Conservation (phyloP, 2,329 filamentous ascomycete genomes). For the Apiospora hydei region DNA sequence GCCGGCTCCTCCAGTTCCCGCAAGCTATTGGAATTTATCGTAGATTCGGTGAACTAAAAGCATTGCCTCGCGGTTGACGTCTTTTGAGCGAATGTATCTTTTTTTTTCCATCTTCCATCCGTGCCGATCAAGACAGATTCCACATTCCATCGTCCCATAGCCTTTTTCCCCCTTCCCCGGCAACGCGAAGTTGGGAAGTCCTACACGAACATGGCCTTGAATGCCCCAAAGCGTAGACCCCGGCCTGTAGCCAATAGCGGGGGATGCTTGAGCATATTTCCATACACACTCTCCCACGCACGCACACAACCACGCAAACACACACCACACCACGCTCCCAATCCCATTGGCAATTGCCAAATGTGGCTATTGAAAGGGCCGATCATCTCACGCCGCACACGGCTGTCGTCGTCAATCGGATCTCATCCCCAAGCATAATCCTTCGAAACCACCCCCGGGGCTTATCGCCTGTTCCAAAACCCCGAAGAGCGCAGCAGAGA, state of each 20-base stretch:
- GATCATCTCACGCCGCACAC: neutral
- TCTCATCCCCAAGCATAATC: neutral
- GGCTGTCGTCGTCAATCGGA: slow-evolving; percentile 12
- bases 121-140: neutral
- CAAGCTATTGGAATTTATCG: neutral
- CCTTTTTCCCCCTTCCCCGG: neutral
- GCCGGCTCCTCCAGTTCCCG: neutral
- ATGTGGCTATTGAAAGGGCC: slow-evolving; percentile 1
- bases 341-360: neutral
- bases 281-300: neutral
- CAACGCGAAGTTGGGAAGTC: neutral
- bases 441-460: neutral
- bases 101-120: neutral
- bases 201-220: neutral
- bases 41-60: neutral
- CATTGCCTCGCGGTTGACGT: neutral
- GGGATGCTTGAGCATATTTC: neutral
- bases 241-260: neutral
- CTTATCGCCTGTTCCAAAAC: neutral
- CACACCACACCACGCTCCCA: slow-evolving; percentile 5
- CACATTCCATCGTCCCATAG: neutral
- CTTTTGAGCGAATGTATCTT: neutral
- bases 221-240: slow-evolving; percentile 8
- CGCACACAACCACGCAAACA: neutral
- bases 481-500: neutral